Percentiles rank a stretch among this genome's conserved stretches.
phyloP scores from a whole-genome alignment of 1,139 yeast genomes.

The Saccharomyces hybrid region DNA sequence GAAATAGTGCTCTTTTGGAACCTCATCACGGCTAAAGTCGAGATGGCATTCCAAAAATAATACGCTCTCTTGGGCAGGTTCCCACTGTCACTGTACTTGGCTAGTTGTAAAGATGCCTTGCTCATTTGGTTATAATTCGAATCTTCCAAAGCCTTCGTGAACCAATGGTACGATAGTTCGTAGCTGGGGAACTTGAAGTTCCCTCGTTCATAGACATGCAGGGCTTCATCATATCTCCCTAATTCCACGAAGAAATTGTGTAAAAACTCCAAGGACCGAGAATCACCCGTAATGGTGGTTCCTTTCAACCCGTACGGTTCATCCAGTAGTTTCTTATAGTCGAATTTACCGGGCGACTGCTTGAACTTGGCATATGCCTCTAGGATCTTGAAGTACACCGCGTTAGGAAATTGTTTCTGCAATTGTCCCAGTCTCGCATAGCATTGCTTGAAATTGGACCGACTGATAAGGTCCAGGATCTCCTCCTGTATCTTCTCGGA shows the following conservation, averaged over 20 bases:
- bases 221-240: slow-evolving; percentile 20
- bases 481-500: slow-evolving; percentile 18
- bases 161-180: slow-evolving; percentile 26
- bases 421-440: slow-evolving; percentile 16
- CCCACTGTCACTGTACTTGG: slow-evolving; percentile 13
- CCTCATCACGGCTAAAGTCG: slow-evolving; percentile 21
- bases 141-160: slow-evolving; percentile 21
- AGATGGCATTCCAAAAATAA: slow-evolving; percentile 27
- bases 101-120: slow-evolving; percentile 22
- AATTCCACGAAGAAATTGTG: slow-evolving; percentile 25
- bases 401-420: slow-evolving; percentile 21
- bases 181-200: slow-evolving; percentile 24
- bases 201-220: slow-evolving; percentile 23
- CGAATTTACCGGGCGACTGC: slow-evolving; percentile 25
- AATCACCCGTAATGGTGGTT: slow-evolving; percentile 18
- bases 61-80: slow-evolving; percentile 15
- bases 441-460: slow-evolving; percentile 26
- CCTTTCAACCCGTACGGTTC: slow-evolving; percentile 18
- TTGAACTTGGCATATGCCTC: slow-evolving; percentile 25
- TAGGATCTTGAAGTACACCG: slow-evolving; percentile 19
- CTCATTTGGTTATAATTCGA: slow-evolving; percentile 22
- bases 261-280: slow-evolving; percentile 19
- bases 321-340: slow-evolving; percentile 15
- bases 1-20: slow-evolving; percentile 14
- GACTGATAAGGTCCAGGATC: slow-evolving; percentile 17